Percentiles rank a stretch among this genome's conserved stretches.
Evolutionary conservation across 371 early-diverging fungal species (phyloP).

Genomic region (Mortierella polycephala): DNA sequence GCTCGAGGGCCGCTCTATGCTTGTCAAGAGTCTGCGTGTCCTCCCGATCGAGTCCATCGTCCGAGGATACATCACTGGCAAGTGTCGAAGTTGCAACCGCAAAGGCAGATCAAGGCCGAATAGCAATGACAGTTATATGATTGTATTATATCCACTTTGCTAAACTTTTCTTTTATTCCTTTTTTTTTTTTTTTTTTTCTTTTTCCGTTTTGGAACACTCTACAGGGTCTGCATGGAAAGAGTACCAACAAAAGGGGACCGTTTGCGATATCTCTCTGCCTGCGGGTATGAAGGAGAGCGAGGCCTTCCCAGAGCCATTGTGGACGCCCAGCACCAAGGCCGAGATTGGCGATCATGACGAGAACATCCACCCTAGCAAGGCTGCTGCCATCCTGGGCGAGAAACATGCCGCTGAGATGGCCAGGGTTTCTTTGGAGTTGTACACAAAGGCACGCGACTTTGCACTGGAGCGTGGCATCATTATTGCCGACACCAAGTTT

Average conservation of each 20-base stretch:
- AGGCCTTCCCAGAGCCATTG: constrained; percentile 83
- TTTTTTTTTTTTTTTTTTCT: too few species aligned
- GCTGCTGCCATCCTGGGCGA: constrained; percentile 89
- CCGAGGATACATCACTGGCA: constrained; percentile 94
- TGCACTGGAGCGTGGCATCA: constrained; percentile 87
- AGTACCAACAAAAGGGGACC: constrained; percentile 92
- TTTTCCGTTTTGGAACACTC: not conserved
- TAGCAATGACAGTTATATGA: not conserved
- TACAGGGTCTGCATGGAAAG: constrained; percentile 92
- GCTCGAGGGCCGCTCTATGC: constrained; percentile 88
- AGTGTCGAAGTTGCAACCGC: not conserved
- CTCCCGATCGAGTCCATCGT: constrained; percentile 98
- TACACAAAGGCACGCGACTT: constrained; percentile 85
- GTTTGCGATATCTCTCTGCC: constrained; percentile 93
- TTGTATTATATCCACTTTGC: not conserved
- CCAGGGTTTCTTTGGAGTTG: constrained; percentile 66
- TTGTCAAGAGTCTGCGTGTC: constrained; percentile 93
- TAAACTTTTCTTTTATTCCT: too few species aligned
- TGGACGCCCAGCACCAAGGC: constrained; percentile 99
- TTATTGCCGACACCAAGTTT: constrained; percentile 99
- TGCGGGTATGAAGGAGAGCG: constrained; percentile 82
- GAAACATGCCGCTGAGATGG: constrained; percentile 72
- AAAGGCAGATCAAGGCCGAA: too few species aligned
- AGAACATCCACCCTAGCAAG: constrained; percentile 95
- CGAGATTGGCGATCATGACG: constrained; percentile 97